Base-by-base conservation (phyloP, 2,329 filamentous ascomycete genomes). In the Cladophialophora immunda region DNA sequence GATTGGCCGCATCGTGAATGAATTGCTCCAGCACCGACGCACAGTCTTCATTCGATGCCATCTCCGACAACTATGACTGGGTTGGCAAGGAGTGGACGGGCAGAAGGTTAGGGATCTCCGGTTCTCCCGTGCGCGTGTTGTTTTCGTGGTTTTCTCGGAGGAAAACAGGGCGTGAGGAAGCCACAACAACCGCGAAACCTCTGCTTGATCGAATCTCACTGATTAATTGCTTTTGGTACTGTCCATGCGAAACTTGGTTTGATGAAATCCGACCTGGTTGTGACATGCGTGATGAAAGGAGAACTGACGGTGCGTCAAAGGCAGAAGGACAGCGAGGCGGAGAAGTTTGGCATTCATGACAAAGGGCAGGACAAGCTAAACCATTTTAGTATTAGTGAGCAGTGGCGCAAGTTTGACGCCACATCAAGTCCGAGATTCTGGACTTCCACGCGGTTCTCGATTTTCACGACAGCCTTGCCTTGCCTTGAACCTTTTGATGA, bases 21-120 rank as follows among this genome's bases (percentile, higher is more conserved):
- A 89, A 90, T 73, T 89, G 86, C 74, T 90, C 88, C 54, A 90
- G 77, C 17, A 90, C 86, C 7, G 86, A 84, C 7, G 87, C 87
- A 56, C 87, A 86, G 76, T 90, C 88, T 72, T 89, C 87, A 47
- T 83, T 79, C 50, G 78, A 77, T 17, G 82, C 79, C 80, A 86
- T 85, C 45, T 50, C 19, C 11, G 45, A 50, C 19, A 3, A 50
- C 45, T 25, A 6, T 15, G 19, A 50, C 2, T 13, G 5, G 6
- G 2, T 50, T 4, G 19, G 45, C 4, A 25, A 13, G 15, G 13
- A 15, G 47, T 27, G n/a, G n/a, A 53, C 7, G 17, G 11, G 38
- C 13, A 34, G 25, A 17, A 45, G 15, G n/a, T 17, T 4, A 41
- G 15, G 27, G 29, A 47, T 30, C 2, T 50, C n/a, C 5, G 41